phyloP scores from a whole-genome alignment of 805 yeast species.

The Saccharomycopsis malanga region DNA sequence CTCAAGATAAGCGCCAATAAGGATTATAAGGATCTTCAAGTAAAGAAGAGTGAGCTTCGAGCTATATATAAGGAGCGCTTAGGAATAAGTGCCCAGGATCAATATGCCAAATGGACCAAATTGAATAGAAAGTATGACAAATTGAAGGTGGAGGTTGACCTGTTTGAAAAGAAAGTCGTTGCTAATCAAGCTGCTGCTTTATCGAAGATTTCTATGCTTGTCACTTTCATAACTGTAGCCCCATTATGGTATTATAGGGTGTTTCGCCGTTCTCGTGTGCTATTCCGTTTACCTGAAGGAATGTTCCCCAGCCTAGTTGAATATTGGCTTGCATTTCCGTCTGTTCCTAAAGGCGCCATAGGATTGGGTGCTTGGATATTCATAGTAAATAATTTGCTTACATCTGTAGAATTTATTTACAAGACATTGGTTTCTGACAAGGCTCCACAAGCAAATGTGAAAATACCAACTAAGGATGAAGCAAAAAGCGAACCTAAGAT shows the following conservation, averaged over 20 bases:
- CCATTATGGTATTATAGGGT: conserved; percentile 45
- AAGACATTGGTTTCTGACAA: conserved; percentile 9
- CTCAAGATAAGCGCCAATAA: conserved; percentile 3
- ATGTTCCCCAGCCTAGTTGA: conserved; percentile 49
- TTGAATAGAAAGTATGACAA: conserved; percentile 66
- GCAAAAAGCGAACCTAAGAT: not conserved
- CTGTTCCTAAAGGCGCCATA: conserved; percentile 35
- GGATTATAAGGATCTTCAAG: conserved; percentile 6
- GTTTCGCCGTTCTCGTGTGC: conserved; percentile 45
- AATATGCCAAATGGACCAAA: conserved; percentile 95
- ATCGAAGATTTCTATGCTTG: conserved; percentile 29
- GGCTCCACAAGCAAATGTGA: conserved; percentile 1
- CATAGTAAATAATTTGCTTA: conserved; percentile 23
- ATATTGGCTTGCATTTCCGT: conserved; percentile 56
- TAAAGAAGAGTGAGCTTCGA: conserved; percentile 5
- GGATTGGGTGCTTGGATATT: conserved; percentile 49
- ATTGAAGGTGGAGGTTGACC: conserved; percentile 44
- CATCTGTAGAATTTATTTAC: conserved; percentile 47
- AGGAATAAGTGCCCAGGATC: conserved; percentile 76
- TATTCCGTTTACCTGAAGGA: conserved; percentile 53
- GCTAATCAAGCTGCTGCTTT: conserved; percentile 2
- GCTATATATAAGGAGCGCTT: conserved; percentile 42
- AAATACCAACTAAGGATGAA: not conserved
- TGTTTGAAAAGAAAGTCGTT: conserved; percentile 34
- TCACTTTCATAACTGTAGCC: conserved; percentile 27